Percentiles rank a stretch among this genome's conserved stretches.
phyloP scores from a whole-genome alignment of 2,329 filamentous ascomycete species.

The Cladosporium halotolerans region DNA sequence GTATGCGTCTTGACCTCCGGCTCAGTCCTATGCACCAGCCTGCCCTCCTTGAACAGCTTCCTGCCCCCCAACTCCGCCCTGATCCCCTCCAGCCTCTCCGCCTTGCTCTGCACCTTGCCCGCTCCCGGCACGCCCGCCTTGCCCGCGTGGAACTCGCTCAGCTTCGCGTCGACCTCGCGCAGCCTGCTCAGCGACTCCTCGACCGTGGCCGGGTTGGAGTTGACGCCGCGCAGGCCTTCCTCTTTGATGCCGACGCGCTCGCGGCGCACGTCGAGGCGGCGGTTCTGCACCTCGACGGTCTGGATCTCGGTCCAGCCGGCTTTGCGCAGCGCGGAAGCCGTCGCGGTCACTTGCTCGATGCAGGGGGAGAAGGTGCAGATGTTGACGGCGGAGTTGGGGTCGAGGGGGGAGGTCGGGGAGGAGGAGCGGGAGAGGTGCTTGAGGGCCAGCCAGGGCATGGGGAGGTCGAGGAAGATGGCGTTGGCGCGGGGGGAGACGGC shows the following conservation, averaged over 20 bases:
- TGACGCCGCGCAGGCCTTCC: slow-evolving; percentile 61
- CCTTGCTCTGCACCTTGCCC: slow-evolving; percentile 26
- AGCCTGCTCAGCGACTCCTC: slow-evolving; percentile 71
- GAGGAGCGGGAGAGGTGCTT: slow-evolving; percentile 60
- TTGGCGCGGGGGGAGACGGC: slow-evolving; percentile 51
- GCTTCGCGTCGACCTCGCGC: slow-evolving; percentile 64
- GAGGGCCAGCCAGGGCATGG: slow-evolving; percentile 73
- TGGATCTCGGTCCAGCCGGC: slow-evolving; percentile 86
- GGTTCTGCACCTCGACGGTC: slow-evolving; percentile 84
- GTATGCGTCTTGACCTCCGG: slow-evolving; percentile 91
- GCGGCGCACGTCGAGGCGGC: slow-evolving; percentile 71
- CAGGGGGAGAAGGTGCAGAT: slow-evolving; percentile 95
- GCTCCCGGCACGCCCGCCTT: slow-evolving; percentile 6
- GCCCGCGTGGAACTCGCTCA: slow-evolving; percentile 56
- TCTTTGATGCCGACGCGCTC: slow-evolving; percentile 70
- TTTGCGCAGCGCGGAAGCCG: slow-evolving; percentile 70
- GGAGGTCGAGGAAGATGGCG: slow-evolving; percentile 72
- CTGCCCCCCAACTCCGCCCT: slow-evolving; percentile 33
- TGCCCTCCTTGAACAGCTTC: slow-evolving; percentile 68
- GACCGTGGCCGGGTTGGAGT: slow-evolving; percentile 65
- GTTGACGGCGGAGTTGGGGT: slow-evolving; percentile 64
- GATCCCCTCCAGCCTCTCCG: slow-evolving; percentile 27
- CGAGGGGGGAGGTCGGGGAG: slow-evolving; percentile 48
- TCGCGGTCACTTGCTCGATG: slow-evolving; percentile 89
- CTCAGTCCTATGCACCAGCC: slow-evolving; percentile 73